A percentile compares a stretch with the other conserved stretches of the same genome.
phyloP scores from a whole-genome alignment of 768 basidiomycete species.

The Auriscalpium orientale region DNA sequence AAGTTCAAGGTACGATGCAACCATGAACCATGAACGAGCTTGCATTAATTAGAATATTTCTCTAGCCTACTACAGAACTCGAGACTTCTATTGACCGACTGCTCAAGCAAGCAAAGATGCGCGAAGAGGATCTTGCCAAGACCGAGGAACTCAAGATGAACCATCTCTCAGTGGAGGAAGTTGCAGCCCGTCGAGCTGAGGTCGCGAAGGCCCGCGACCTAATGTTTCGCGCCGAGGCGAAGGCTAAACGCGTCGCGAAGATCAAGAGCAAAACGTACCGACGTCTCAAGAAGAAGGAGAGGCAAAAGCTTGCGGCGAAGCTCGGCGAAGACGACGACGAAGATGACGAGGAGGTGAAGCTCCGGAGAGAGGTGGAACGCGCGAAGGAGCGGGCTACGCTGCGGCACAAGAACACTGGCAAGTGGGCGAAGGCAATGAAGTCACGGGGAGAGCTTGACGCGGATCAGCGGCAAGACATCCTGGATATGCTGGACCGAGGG shows the following conservation, averaged over 20 bases:
- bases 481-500: constrained; percentile 78
- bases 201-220: constrained; percentile 87
- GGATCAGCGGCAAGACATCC: constrained; percentile 59
- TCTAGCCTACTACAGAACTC: constrained; percentile 73
- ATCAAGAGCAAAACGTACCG: constrained; percentile 96
- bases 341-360: constrained; percentile 39
- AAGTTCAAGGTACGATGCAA: constrained; percentile 66
- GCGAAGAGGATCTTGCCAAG: constrained; percentile 69
- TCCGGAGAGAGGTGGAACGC: constrained; percentile 71
- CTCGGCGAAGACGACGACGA: constrained; percentile 45
- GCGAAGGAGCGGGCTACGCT: constrained; percentile 88
- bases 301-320: constrained; percentile 46
- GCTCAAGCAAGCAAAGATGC: constrained; percentile 72
- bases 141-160: constrained; percentile 83
- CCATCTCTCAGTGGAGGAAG: constrained; percentile 78
- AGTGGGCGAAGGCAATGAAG: constrained; percentile 77
- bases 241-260: constrained; percentile 84
- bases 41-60: background rate
- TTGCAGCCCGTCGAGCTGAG: constrained; percentile 71
- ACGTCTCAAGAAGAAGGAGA: constrained; percentile 73
- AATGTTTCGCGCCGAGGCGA: constrained; percentile 87
- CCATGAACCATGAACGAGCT: background rate
- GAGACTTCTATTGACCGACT: constrained; percentile 81
- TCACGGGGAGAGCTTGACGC: constrained; percentile 59
- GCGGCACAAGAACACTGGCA: constrained; percentile 80